phyloP scores from a whole-genome alignment of 768 basidiomycete species.

The Pulveroboletus sp. region DNA sequence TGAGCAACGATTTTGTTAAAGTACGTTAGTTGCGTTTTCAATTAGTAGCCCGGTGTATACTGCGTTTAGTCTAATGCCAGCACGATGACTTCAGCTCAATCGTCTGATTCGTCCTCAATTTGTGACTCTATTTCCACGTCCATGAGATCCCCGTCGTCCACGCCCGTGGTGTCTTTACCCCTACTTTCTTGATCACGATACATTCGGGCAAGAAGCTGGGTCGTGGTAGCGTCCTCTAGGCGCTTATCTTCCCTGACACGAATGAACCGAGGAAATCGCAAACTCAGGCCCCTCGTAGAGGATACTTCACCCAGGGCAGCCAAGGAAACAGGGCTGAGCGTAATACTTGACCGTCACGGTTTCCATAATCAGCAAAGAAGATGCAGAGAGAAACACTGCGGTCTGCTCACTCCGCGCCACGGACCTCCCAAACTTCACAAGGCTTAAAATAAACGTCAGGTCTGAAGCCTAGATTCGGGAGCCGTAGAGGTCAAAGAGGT shows the following conservation, averaged over 20 bases:
- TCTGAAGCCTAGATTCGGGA: conserved; percentile 43
- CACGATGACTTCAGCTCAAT: neutral
- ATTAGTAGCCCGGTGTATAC: neutral
- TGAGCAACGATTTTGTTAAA: neutral
- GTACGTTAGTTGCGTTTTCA: neutral
- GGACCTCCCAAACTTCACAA: conserved; percentile 86
- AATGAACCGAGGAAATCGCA: conserved; percentile 89
- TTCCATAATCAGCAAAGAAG: conserved; percentile 7
- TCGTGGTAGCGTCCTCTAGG: conserved; percentile 69
- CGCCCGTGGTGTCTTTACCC: conserved; percentile 31
- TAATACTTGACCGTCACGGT: conserved; percentile 48
- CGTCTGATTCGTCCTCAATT: conserved; percentile 30
- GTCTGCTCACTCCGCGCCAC: conserved; percentile 60
- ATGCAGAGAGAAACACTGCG: neutral
- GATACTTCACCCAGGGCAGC: conserved; percentile 69
- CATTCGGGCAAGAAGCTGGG: conserved; percentile 65
- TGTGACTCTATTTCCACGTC: conserved; percentile 45
- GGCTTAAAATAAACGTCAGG: conserved; percentile 73
- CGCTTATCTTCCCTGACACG: conserved; percentile 69
- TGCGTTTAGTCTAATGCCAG: neutral
- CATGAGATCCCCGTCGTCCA: conserved; percentile 60
- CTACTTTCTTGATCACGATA: conserved; percentile 60
- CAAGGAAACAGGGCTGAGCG: conserved; percentile 80
- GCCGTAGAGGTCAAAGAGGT: neutral
- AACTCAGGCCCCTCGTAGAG: conserved; percentile 62